Percentiles rank a stretch among this genome's conserved stretches.
phyloP scores from a whole-genome alignment of 2,329 filamentous ascomycete species.

The Trichoderma asperellum region DNA sequence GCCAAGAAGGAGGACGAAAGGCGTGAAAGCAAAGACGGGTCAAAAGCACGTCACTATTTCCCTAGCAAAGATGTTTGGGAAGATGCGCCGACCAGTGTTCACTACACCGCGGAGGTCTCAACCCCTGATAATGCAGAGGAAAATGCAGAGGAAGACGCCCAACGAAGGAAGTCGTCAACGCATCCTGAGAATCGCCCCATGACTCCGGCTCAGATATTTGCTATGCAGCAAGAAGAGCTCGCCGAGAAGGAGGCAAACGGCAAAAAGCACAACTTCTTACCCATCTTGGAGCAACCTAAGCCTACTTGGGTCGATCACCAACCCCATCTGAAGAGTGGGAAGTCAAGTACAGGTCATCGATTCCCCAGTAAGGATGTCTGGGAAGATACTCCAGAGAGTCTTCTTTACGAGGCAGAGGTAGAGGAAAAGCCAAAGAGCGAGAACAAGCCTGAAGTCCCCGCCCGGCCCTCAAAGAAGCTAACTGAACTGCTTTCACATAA shows the following conservation, averaged over 20 bases:
- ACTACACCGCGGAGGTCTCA: conserved; percentile 79
- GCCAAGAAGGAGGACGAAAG: conserved; percentile 44
- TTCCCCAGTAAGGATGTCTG: conserved; percentile 94
- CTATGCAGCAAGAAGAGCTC: conserved; percentile 67
- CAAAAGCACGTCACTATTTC: conserved; percentile 70
- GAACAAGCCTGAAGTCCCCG: conserved; percentile 32
- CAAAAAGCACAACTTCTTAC: conserved; percentile 38
- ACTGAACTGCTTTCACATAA: conserved; percentile 40
- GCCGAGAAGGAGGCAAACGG: conserved; percentile 57
- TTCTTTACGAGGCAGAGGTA: conserved; percentile 77
- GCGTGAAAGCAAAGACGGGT: conserved; percentile 46
- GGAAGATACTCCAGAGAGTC: conserved; percentile 89
- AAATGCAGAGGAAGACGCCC: conserved; percentile 43
- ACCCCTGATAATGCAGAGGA: conserved; percentile 65
- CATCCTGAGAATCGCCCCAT: conserved; percentile 47
- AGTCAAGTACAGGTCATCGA: conserved; percentile 58
- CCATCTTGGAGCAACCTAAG: conserved; percentile 39
- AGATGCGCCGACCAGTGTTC: conserved; percentile 84
- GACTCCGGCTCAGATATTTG: conserved; percentile 67
- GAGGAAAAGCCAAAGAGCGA: conserved; percentile 41
- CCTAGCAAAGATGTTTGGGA: conserved; percentile 98
- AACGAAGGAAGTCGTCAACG: conserved; percentile 37
- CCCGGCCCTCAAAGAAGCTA: conserved; percentile 45
- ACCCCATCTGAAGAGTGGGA: conserved; percentile 55
- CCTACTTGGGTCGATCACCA: conserved; percentile 53